These are phyloP conservation scores for Umbellularia californica DNA, from an alignment of 164 flowering plant genomes.

Conservation along the genomic window DNA sequence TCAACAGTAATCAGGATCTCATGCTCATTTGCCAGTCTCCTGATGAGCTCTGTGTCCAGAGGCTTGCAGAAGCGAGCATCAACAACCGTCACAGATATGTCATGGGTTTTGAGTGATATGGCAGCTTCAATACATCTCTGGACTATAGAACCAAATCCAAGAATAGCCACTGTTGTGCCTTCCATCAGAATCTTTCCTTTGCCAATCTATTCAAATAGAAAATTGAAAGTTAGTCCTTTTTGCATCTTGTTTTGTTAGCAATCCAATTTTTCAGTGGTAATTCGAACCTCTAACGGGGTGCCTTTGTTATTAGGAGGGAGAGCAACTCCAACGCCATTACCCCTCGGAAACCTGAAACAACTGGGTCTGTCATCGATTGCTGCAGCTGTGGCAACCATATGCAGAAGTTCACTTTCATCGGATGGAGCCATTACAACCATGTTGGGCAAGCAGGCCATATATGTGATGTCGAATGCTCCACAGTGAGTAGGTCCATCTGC, in stretches of 20 bases:
- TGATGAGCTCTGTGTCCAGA: conserved; percentile 63
- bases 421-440: conserved; percentile 98
- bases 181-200: conserved; percentile 75
- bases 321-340: conserved; percentile 20
- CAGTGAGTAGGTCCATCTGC: conserved; percentile 98
- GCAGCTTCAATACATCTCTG: conserved; percentile 73
- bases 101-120: conserved; percentile 34
- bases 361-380: conserved; percentile 82
- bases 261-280: background rate
- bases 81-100: conserved; percentile 52
- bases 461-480: conserved; percentile 89
- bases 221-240: background rate
- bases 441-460: conserved; percentile 95
- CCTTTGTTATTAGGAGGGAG: conserved; percentile 49
- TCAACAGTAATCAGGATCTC: too few relatives aligned
- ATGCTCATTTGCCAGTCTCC: conserved; percentile 16
- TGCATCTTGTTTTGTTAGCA: background rate
- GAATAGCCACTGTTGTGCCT: conserved; percentile 74
- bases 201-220: conserved; percentile 50
- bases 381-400: conserved; percentile 97
- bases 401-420: conserved; percentile 83
- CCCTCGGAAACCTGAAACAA: conserved; percentile 90
- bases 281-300: conserved; percentile 64
- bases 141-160: conserved; percentile 75
- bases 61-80: conserved; percentile 97